Evolutionary conservation across 495 filamentous ascomycete species (phyloP).

Genomic region (Talaromyces liani): DNA sequence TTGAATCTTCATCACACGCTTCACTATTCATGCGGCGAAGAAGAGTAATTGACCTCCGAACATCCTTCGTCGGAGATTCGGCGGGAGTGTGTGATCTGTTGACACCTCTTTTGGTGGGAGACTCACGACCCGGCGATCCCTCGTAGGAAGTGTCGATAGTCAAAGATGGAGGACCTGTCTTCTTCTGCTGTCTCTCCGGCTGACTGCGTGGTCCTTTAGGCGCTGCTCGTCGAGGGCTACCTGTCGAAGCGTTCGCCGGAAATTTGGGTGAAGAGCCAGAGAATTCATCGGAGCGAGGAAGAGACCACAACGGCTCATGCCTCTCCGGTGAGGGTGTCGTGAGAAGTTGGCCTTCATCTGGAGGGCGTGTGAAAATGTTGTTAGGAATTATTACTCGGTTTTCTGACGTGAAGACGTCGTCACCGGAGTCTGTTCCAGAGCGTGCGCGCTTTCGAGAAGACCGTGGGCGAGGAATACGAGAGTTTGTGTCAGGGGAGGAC

Average conservation of each 20-base stretch:
- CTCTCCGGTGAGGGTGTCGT: conserved; percentile 31
- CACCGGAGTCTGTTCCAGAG: conserved; percentile 9
- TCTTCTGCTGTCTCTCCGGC: conserved; percentile 18
- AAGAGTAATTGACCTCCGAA: conserved; percentile 11
- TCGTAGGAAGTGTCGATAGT: not conserved
- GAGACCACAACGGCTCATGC: conserved; percentile 21
- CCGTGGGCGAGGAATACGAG: conserved; percentile 11
- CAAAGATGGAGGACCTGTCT: conserved; percentile 15
- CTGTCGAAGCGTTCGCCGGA: conserved; percentile 10
- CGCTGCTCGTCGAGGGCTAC: conserved; percentile 29
- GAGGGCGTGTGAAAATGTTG: conserved; percentile 20
- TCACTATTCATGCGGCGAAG: conserved; percentile 20
- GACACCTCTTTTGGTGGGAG: not conserved
- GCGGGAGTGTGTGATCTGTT: not conserved
- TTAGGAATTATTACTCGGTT: conserved; percentile 5
- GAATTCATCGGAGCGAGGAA: conserved; percentile 17
- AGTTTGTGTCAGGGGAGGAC: conserved; percentile 12
- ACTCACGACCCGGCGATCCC: not conserved
- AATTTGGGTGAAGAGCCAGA: conserved; percentile 9
- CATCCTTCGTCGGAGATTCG: conserved; percentile 3
- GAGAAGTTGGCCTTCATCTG: conserved; percentile 13
- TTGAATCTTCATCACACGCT: conserved; percentile 8
- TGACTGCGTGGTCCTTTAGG: conserved; percentile 35
- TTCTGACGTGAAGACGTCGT: conserved; percentile 9
- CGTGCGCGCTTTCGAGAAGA: conserved; percentile 22